Evolutionary conservation across 2,329 filamentous ascomycete genomes (phyloP), one percentile per base, ranked within the genome.

Genomic region (Sphaerulina vaccinii): DNA sequence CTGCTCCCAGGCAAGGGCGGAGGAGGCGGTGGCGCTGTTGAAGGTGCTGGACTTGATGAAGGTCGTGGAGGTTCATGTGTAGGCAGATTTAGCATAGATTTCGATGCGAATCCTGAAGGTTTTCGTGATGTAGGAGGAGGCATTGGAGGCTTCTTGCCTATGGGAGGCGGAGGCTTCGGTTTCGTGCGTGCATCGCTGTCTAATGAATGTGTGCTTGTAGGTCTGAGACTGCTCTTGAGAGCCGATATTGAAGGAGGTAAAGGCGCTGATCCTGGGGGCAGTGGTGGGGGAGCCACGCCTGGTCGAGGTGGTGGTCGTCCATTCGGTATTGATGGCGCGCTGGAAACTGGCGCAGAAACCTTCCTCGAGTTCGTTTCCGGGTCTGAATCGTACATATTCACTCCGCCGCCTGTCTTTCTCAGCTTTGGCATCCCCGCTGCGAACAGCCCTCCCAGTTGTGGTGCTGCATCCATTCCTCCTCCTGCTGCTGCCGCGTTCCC

Each of bases 371-470:
- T 68, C 6, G 80, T 78, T 65, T 90, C 90, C n/a, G 87, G 83
- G 66, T 96, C 91, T 53, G 89, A 91, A 47, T 76, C 77, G 60
- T 80, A 83, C 36, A 76, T 76, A 46, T 75, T 73, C 24, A 78
- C 70, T 41, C 88, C 91, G 50, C 90, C 87, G 2, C 85, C 81
- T 8, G 55, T 63, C 75, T 95, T 96, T 70, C 88, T 88, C 65
- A 99, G 70, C 74, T 96, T 97, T 2, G 93, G 93, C 82, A 97
- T 97, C 32, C 92, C 93, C 29, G 90, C 91, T 1, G 88, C 90
- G 67, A 99, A 96, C 21, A 99, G 71, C 1, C 93, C 93, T 23
- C 78, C 92, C 9, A 97, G 71, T 68, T 96, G 92, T 9, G 90
- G 90, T 41, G 88, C 82, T 16, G 82, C 71, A 18, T 85, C 81